A percentile compares a stretch with the other conserved stretches of the same genome.
These are phyloP conservation scores for Selaginella moellendorffii DNA, from an alignment of 75 land plant genomes.

Conservation along the genomic window DNA sequence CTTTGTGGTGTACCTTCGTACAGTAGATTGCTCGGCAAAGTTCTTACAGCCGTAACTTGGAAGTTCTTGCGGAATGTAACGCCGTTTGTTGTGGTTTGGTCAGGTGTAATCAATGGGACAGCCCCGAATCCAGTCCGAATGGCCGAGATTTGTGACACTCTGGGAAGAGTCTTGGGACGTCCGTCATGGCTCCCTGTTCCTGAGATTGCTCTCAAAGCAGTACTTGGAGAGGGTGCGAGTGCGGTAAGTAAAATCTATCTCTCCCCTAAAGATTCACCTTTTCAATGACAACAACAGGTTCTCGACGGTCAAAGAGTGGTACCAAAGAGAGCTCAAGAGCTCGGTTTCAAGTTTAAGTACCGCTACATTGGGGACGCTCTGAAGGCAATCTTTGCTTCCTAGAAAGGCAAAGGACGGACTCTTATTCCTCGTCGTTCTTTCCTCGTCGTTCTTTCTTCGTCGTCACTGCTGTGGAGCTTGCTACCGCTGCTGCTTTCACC, in stretches of 20 bases:
- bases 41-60: too few species aligned
- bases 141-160: slow-evolving; percentile 64
- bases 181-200: slow-evolving; percentile 99
- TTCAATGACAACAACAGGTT: slow-evolving; percentile 31
- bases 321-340: slow-evolving; percentile 60
- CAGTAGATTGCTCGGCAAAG: too few species aligned
- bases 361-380: slow-evolving; percentile 67
- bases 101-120: slow-evolving; percentile 96
- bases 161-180: slow-evolving; percentile 79
- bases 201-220: slow-evolving; percentile 73
- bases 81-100: too few species aligned
- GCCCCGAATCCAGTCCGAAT: slow-evolving; percentile 95
- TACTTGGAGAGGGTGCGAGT: slow-evolving; percentile 85
- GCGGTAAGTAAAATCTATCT: slow-evolving; percentile 33
- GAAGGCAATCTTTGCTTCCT: slow-evolving; percentile 39
- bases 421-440: too few species aligned
- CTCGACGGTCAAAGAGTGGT: slow-evolving; percentile 85
- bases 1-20: too few species aligned
- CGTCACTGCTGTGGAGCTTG: too few species aligned
- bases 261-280: not conserved
- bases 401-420: too few species aligned
- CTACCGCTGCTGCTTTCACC: not conserved
- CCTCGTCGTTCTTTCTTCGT: too few species aligned
- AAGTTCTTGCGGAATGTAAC: too few species aligned
- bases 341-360: slow-evolving; percentile 79